Base-by-base conservation (phyloP, 1,284 basidiomycete species). In the Tilletia caries region DNA sequence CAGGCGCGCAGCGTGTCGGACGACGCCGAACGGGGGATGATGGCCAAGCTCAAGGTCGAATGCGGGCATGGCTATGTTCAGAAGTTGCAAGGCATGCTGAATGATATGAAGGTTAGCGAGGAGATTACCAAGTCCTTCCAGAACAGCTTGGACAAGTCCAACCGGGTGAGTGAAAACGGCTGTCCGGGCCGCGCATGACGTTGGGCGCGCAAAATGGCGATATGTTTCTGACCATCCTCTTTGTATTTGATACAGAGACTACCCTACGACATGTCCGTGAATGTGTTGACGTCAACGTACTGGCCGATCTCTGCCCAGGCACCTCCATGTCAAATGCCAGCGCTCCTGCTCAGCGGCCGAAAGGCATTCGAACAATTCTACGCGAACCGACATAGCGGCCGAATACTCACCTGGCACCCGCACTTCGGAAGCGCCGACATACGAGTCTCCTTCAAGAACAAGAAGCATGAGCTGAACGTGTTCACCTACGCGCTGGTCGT, bases 31-130 rank as follows among this genome's bases (percentile, higher is more conserved):
- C 90, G 92, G 66, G 93, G 92, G 69, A 98, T 99, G 95, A 88
- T 99, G 15, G 91, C 93, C 66, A 98, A 98, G 85, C 89, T 99
- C 82, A 98, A 98, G 86, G 88, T 98, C 48, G 95, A 98, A 84
- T 93, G 92, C 79, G 96, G 96, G 8, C 92, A 92, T 80, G 93
- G 95, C 80, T 99, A 98, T 83, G 98, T 96, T 0, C 93, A 97
- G 84, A 96, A 96, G 83, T 86, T 98, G 75, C 95, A 98, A 84
- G 95, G 96, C 68, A 99, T 99, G 96, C 95, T 99, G 87, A 89
- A 95, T 77, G 96, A 99, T 82, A 95, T 99, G 89, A 92, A 90
- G 79, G 84, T 96, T 46, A 95, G 92, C 23, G 85, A 87, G 32
- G 96, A 99, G 69, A 90, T 89, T 8, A 92, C 91, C 86, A 86